A percentile compares a stretch with the other conserved stretches of the same genome.
phyloP scores from a whole-genome alignment of 495 filamentous ascomycete species.

The Terfezia boudieri region DNA sequence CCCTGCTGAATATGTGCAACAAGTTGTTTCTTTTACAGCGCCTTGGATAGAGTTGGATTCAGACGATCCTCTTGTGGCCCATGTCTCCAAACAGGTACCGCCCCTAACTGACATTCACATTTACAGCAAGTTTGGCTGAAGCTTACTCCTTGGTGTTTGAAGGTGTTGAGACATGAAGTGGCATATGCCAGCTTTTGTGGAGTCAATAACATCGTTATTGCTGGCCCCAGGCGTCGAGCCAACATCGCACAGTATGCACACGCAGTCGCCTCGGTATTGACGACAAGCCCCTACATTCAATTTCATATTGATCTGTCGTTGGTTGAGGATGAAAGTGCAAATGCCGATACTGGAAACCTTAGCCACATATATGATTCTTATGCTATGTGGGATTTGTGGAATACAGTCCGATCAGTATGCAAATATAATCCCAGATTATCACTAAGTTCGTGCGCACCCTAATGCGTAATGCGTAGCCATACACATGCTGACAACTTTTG shows the following conservation, averaged over 20 bases:
- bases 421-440: slow-evolving; percentile 62
- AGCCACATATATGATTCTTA: slow-evolving; percentile 30
- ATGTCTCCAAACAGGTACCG: slow-evolving; percentile 15
- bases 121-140: slow-evolving; percentile 37
- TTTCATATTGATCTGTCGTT: slow-evolving; percentile 65
- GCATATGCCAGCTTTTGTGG: slow-evolving; percentile 91
- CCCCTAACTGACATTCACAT: slow-evolving; percentile 45
- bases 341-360: neutral
- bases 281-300: slow-evolving; percentile 48
- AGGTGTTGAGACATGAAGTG: slow-evolving; percentile 74
- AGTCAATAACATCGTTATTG: slow-evolving; percentile 56
- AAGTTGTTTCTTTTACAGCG: slow-evolving; percentile 15
- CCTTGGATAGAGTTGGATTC: slow-evolving; percentile 19
- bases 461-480: no score
- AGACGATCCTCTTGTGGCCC: slow-evolving; percentile 12
- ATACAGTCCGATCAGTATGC: slow-evolving; percentile 65
- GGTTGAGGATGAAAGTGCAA: slow-evolving; percentile 32
- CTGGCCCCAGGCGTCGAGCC: slow-evolving; percentile 35
- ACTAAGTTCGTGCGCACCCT: slow-evolving; percentile 44
- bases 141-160: slow-evolving; percentile 51
- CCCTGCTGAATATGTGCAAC: slow-evolving; percentile 16
- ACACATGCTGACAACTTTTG: no score
- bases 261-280: slow-evolving; percentile 59
- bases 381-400: slow-evolving; percentile 96
- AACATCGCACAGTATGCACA: slow-evolving; percentile 49